Evolutionary conservation across 2,329 filamentous ascomycete species (phyloP).

Genomic region (Zymoseptoria passerinii): DNA sequence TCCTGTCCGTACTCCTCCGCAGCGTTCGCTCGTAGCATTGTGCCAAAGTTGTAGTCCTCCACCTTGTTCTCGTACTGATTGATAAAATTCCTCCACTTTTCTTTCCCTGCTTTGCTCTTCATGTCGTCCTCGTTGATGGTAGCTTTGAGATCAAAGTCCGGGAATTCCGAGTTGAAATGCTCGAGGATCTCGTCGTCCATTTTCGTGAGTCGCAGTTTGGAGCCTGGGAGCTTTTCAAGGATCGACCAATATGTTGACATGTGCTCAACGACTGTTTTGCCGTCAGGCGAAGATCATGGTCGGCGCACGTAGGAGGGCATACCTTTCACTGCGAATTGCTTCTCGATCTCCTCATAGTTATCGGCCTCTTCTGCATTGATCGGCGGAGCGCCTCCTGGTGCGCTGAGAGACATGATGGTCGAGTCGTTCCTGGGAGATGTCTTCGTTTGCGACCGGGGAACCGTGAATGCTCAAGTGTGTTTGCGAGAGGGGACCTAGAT

Average conservation of each 20-base stretch:
- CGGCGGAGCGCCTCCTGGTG: conserved; percentile 12
- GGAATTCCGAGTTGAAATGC: conserved; percentile 80
- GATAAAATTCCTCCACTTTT: conserved; percentile 90
- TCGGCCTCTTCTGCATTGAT: conserved; percentile 51
- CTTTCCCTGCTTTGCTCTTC: conserved; percentile 96
- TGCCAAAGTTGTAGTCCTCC: conserved; percentile 98
- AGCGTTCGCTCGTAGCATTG: conserved; percentile 72
- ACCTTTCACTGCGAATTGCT: conserved; percentile 98
- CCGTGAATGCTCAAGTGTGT: neutral
- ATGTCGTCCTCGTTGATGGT: conserved; percentile 86
- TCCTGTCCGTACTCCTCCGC: conserved; percentile 80
- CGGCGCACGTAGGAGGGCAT: conserved; percentile 10
- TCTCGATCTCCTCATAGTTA: conserved; percentile 71
- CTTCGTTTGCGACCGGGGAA: neutral
- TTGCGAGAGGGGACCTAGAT: neutral
- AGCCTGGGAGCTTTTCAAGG: conserved; percentile 82
- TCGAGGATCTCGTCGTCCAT: conserved; percentile 91
- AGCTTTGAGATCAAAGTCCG: conserved; percentile 76
- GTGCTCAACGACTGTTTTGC: conserved; percentile 67
- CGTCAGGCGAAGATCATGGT: conserved; percentile 1
- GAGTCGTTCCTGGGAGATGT: neutral
- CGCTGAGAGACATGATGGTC: conserved; percentile 19
- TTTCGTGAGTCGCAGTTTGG: conserved; percentile 82
- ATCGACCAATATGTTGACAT: conserved; percentile 96
- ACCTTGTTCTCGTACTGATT: conserved; percentile 87